Percentiles rank a stretch among this genome's conserved stretches.
These are phyloP conservation scores for Hylodesmum podocarpum DNA, from an alignment of 306 rosid species.

Conservation along the genomic window DNA sequence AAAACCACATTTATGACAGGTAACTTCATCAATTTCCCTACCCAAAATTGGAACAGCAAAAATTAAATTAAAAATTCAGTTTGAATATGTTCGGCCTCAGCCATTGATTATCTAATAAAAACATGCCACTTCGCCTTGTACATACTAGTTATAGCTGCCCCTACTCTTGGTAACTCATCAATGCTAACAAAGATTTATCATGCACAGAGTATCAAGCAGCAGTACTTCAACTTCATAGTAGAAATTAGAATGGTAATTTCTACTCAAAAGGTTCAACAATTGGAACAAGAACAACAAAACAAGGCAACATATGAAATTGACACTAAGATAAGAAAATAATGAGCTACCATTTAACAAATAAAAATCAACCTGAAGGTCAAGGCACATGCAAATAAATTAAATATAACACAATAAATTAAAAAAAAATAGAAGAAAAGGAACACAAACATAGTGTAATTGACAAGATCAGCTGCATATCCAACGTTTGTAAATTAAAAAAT, in stretches of 20 bases:
- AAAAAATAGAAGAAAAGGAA: neutral
- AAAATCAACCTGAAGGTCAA: neutral
- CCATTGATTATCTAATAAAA: conserved; percentile 1
- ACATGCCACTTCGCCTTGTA: neutral
- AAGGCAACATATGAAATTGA: neutral
- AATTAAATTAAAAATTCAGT: neutral
- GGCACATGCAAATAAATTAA: neutral
- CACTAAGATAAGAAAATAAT: neutral
- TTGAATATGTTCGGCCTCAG: neutral
- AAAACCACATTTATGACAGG: neutral
- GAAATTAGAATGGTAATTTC: neutral
- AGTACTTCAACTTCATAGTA: neutral
- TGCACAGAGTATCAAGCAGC: neutral
- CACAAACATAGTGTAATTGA: neutral
- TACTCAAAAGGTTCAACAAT: neutral
- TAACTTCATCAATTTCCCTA: neutral
- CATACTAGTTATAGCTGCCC: neutral
- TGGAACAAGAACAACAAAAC: neutral
- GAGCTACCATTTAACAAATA: neutral
- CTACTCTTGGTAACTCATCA: conserved; percentile 1
- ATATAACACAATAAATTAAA: neutral
- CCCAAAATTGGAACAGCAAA: neutral
- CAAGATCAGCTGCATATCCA: neutral
- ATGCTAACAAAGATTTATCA: neutral
- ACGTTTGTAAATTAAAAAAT: neutral